Percentiles rank a stretch among this genome's conserved stretches.
phyloP scores from a whole-genome alignment of 305 asterid genomes.

The Fraxinus floribunda region DNA sequence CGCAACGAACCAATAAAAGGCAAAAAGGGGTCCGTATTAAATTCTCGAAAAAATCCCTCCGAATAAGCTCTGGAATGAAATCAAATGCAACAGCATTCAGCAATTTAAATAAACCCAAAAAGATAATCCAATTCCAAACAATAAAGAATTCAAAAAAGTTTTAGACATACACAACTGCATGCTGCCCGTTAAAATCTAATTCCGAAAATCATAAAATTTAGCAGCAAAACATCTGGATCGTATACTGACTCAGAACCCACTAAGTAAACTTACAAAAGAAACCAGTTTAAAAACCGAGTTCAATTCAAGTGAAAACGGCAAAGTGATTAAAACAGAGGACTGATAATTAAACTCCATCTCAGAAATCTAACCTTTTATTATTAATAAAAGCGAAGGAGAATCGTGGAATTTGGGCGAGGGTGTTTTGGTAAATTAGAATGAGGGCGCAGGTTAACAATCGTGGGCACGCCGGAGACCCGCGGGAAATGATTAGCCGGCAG shows the following conservation, averaged over 20 bases:
- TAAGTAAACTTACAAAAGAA: slow-evolving; percentile 5
- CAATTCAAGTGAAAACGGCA: slow-evolving; percentile 27
- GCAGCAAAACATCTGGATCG: slow-evolving; percentile 36
- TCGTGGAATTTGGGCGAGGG: slow-evolving; percentile 37
- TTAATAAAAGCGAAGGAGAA: slow-evolving; percentile 26
- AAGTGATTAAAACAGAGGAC: slow-evolving; percentile 18
- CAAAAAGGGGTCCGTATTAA: not conserved
- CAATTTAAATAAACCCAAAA: slow-evolving; percentile 19
- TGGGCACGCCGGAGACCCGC: slow-evolving; percentile 33
- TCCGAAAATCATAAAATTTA: slow-evolving; percentile 11
- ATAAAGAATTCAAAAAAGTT: not conserved
- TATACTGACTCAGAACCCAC: slow-evolving; percentile 31
- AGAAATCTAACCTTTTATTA: slow-evolving; percentile 38
- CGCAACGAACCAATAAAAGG: not conserved
- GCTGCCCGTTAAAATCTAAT: not conserved
- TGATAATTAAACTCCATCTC: slow-evolving; percentile 24
- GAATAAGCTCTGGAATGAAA: slow-evolving; percentile 29
- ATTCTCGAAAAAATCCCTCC: slow-evolving; percentile 26
- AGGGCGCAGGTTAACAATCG: slow-evolving; percentile 30
- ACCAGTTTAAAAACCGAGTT: slow-evolving; percentile 39
- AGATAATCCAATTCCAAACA: not conserved
- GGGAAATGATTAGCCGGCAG: slow-evolving; percentile 46
- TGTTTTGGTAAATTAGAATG: slow-evolving; percentile 37
- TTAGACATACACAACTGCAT: not conserved
- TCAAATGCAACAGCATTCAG: slow-evolving; percentile 22